Evolutionary conservation across 352 stramenopile genomes (phyloP), one percentile per base, ranked within the genome.

Genomic region (Phytophthora rubi): DNA sequence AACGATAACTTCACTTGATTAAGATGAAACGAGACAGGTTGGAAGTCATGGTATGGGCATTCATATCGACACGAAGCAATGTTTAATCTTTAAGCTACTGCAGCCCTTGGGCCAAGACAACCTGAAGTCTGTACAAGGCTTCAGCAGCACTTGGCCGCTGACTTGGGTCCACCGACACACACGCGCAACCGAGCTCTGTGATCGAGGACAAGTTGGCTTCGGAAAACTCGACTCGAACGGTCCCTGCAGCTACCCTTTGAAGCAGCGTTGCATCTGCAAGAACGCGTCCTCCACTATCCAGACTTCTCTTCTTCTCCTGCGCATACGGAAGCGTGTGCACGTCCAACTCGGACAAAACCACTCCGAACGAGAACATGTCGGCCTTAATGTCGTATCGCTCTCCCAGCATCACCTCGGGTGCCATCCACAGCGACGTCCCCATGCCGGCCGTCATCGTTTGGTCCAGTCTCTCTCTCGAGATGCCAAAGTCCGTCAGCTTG

Each of bases 401-500:
- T 10, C 58, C 58, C 6, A 72, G 18, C 65, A 72, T 72, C 13
- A 68, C 65, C 18, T 68, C 65, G 0, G 65, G 65, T 7, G 64
- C 64, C 56, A 71, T 71, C 64, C 64, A 71, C 56, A 71, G 32
- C 13, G 64, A 71, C 2, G 56, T 62, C 2, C 64, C 64, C 2
- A 76, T 62, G 4, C 70, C 70, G 0, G 56, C 60, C 18, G 73
- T 82, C 68, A 80, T 75, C 0, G 68, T 71, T 10, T 62, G 42
- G 16, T 77, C 64, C 7, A 67, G 59, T 4, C 63, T 45, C 9
- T 73, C 58, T 3, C 83, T 73, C 37, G 75, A 87, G 12, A 85
- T 79, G 10, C 83, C 83, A 75, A 91, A 91, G 52, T 88, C 83
- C 4, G 64, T 75, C 12, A 91, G 39, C 64, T 91, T 91, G 3